A percentile compares a stretch with the other conserved stretches of the same genome.
Evolutionary conservation across 2,329 filamentous ascomycete species (phyloP).

Genomic region (Alternaria solani): DNA sequence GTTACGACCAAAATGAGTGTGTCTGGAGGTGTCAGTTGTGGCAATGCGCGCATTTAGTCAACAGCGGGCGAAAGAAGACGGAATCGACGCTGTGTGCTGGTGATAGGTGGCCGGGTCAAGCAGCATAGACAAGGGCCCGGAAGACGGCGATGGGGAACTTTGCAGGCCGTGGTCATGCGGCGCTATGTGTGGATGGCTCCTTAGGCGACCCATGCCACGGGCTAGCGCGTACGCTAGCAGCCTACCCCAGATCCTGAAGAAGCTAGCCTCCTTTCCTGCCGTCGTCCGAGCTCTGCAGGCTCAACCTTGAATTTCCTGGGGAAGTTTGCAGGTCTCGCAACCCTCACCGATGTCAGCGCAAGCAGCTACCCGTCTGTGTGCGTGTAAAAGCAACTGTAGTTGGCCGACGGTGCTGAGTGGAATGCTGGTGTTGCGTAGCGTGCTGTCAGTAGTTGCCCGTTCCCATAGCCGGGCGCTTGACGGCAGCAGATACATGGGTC

Average conservation of each 20-base stretch:
- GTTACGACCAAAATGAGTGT: not conserved
- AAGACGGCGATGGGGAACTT: slow-evolving; percentile 10
- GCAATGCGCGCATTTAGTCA: not conserved
- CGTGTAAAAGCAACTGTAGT: not conserved
- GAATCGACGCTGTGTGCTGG: slow-evolving; percentile 1
- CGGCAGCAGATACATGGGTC: slow-evolving; percentile 25
- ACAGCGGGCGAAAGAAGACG: not conserved
- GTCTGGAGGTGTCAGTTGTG: not conserved
- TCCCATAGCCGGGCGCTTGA: slow-evolving; percentile 34
- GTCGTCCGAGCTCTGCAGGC: slow-evolving; percentile 21
- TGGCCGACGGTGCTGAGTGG: slow-evolving; percentile 5
- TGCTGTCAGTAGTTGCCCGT: slow-evolving; percentile 31
- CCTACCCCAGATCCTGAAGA: slow-evolving; percentile 21
- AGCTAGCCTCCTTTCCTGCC: slow-evolving; percentile 23
- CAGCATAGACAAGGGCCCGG: slow-evolving; percentile 20
- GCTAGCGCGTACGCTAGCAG: slow-evolving; percentile 23
- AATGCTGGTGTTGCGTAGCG: slow-evolving; percentile 22
- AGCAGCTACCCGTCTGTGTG: slow-evolving; percentile 1
- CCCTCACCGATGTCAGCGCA: slow-evolving; percentile 13
- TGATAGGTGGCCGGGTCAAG: slow-evolving; percentile 13
- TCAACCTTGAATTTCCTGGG: slow-evolving; percentile 17
- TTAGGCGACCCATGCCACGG: slow-evolving; percentile 18
- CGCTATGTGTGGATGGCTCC: slow-evolving; percentile 18
- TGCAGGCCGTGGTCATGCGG: slow-evolving; percentile 24
- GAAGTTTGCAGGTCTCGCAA: slow-evolving; percentile 12